A percentile compares a stretch with the other conserved stretches of the same genome.
phyloP scores from a whole-genome alignment of 768 basidiomycete species.

The Naganishia vaughanmartiniae region DNA sequence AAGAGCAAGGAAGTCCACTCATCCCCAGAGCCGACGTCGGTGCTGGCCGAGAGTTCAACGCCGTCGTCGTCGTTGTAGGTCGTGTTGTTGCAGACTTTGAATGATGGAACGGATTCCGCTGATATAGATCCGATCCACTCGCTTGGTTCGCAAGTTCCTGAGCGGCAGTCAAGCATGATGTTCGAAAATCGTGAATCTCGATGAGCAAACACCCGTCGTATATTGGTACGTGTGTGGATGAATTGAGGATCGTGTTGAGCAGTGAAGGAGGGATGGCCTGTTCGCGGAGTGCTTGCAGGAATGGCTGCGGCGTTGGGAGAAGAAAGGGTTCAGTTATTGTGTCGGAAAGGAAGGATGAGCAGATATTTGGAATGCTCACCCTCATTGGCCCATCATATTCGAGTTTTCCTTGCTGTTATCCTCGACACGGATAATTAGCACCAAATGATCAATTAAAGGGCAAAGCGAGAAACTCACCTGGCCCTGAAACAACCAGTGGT shows the following conservation, averaged over 20 bases:
- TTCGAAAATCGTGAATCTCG: conserved; percentile 55
- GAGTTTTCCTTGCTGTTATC: conserved; percentile 48
- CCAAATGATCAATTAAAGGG: not conserved
- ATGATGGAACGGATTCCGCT: conserved; percentile 15
- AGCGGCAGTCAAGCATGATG: conserved; percentile 17
- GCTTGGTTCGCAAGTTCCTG: conserved; percentile 20
- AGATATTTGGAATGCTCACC: conserved; percentile 32
- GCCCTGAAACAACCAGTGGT: conserved; percentile 54
- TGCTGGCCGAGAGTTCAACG: conserved; percentile 8
- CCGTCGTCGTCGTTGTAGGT: not conserved
- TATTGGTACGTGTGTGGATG: conserved; percentile 15
- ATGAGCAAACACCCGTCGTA: conserved; percentile 36
- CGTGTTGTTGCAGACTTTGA: conserved; percentile 17
- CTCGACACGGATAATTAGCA: not conserved
- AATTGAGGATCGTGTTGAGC: conserved; percentile 35
- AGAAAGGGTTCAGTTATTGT: not conserved
- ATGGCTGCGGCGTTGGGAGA: conserved; percentile 41
- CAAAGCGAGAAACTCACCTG: conserved; percentile 43
- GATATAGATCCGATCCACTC: conserved; percentile 24
- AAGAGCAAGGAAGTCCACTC: conserved; percentile 14
- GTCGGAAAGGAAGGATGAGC: not conserved
- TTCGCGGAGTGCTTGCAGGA: conserved; percentile 54
- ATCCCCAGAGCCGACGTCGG: conserved; percentile 11
- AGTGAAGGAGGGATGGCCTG: conserved; percentile 39
- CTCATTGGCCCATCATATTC: conserved; percentile 54